Evolutionary conservation across 1,284 basidiomycete genomes (phyloP), one percentile per base, ranked within the genome.

Genomic region (Tetrapyrgos nigripes): DNA sequence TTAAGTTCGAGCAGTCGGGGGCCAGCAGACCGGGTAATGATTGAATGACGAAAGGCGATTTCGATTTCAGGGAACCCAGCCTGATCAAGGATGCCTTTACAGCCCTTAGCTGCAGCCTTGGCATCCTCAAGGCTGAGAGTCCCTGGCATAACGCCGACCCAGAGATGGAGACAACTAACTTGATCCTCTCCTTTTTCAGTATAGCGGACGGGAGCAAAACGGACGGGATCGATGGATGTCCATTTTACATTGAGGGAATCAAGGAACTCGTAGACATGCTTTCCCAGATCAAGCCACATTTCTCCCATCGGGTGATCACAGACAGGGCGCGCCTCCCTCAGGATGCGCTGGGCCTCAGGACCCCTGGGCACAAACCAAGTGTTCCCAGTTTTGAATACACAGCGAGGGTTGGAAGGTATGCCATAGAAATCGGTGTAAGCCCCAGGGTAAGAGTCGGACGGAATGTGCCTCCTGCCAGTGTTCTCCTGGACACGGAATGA

Each of bases 361-460:
- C 71, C 71, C 40, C 48, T 62, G 63, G 50, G 62, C 31, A 64
- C 59, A 56, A 52, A 66, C 73, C 71, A 74, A 47, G 31, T 59
- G 54, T 58, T 55, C n/a, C 68, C 71, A 17, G 62, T 62, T 47
- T 72, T 70, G 62, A 65, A 75, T 59, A 76, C 59, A 51, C 68
- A 75, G 40, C 61, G 64, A 53, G 69, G 60, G 51, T 60, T 48
- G 58, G 45, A 58, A 19, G 50, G 50, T 8, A 29, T 8, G 19
- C 68, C 66, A 58, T 65, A 71, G 60, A 74, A 75, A 66, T 73
- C 73, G 57, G 44, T 65, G 60, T 57, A 62, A 48, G 71, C 69
- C 53, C 59, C 50, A 24, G 67, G 64, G 66, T 71, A 73, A 14
- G 61, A 64, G 52, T 63, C 63, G 49, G 64, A 53, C n/a, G n/a